Base-by-base conservation (phyloP, 2,329 filamentous ascomycete genomes). In the Phaeosphaeria sp. region DNA sequence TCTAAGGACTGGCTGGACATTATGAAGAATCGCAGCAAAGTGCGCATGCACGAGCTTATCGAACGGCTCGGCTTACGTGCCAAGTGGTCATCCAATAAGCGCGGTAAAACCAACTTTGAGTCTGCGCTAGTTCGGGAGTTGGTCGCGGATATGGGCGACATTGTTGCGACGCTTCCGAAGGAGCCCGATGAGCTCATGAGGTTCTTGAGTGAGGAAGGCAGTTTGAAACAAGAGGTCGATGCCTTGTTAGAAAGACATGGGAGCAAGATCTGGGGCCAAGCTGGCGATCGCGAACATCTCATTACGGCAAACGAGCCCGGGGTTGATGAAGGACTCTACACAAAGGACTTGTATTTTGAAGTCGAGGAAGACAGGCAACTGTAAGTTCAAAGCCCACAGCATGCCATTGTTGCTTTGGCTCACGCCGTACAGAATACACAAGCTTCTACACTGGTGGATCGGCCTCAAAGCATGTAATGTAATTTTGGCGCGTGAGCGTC, bases 81-180 rank as follows among this genome's bases (percentile, higher is more conserved):
- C 11, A 76, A 74, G 59, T 74, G 73, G 73, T 74, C 71, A 25
- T 74, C 72, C n/a, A 75, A 75, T 60, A 76, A 75, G 53, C 74
- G 74, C 18, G 74, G 74, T 49, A 76, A 76, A 54, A 75, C 74
- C 17, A 74, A 75, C 36, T 76, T 76, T 47, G 73, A 76, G 49
- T 75, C 71, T 44, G 68, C 67, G 20, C 53, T 74, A n/a, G 68
- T 75, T 15, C 67, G 72, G 54, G 71, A 73, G 21, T 52, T 76
- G 54, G 73, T 76, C n/a, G 63, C 66, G 17, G 72, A 75, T 36
- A 76, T 76, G 73, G 63, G 66, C 40, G 70, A 73, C 30, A 62
- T 74, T 1, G 71, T 75, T 8, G 64, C 69, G 11, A 71, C 62
- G 11, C 53, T 76, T 13, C 73, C 74, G 7, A 74, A 76, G 65